A percentile compares a stretch with the other conserved stretches of the same genome.
Evolutionary conservation across 352 stramenopile species (phyloP).

Genomic region (Phytopythium chamaehyphon): DNA sequence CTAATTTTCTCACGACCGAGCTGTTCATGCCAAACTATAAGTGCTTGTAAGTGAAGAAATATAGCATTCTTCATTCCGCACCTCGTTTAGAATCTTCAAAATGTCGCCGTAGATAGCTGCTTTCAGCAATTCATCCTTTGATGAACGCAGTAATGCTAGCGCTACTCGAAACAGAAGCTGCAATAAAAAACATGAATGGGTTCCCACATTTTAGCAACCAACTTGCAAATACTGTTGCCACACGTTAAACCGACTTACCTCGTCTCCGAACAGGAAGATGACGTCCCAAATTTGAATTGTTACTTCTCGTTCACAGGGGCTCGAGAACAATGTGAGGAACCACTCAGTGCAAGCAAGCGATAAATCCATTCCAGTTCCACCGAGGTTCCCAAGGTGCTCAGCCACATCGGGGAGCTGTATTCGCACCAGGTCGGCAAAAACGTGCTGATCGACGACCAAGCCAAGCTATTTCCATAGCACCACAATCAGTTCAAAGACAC

Average conservation of each 20-base stretch:
- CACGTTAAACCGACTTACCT: slow-evolving; percentile 29
- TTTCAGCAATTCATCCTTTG: slow-evolving; percentile 48
- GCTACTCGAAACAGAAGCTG: slow-evolving; percentile 78
- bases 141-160: slow-evolving; percentile 66
- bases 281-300: slow-evolving; percentile 83
- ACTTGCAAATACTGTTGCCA: neutral
- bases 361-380: slow-evolving; percentile 81
- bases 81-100: slow-evolving; percentile 76
- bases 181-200: slow-evolving; percentile 1
- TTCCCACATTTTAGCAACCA: neutral
- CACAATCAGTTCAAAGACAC: neutral
- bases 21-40: slow-evolving; percentile 13
- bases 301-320: slow-evolving; percentile 62
- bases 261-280: slow-evolving; percentile 79
- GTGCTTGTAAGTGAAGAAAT: neutral
- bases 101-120: slow-evolving; percentile 77
- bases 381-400: slow-evolving; percentile 54
- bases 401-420: slow-evolving; percentile 70
- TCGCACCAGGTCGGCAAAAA: slow-evolving; percentile 82
- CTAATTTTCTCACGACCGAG: slow-evolving; percentile 53
- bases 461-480: slow-evolving; percentile 40
- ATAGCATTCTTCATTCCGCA: slow-evolving; percentile 10
- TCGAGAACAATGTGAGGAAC: slow-evolving; percentile 87
- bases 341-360: slow-evolving; percentile 86
- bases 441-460: slow-evolving; percentile 84